Base-by-base conservation (phyloP, 345 rosid genomes). In the Citrus maxima region DNA sequence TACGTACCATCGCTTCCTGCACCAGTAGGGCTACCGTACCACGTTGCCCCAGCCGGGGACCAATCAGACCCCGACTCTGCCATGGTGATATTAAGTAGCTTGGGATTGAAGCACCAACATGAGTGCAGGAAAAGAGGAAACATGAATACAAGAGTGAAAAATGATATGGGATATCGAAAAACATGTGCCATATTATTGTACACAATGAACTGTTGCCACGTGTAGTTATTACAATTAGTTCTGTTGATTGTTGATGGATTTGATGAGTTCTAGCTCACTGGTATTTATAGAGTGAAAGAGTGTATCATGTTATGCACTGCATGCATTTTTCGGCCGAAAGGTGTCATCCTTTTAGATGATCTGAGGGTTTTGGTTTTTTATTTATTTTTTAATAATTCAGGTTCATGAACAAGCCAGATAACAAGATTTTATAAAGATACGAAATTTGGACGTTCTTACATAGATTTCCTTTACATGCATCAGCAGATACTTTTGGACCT, bases 21-120 rank as follows among this genome's bases (percentile, higher is more conserved):
- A 46, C 92, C 93, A 0, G 66, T 30, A 68, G 92, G 82, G 64
- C 80, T 79, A 10, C 97, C 93, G 14, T 88, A 92, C 94, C 92
- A 92, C 4, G 93, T 92, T 7, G 89, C 91, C 4, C 84, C 88
- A 4, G 88, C 93, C 6, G 40, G 40, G n/a, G 84, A 83, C 88
- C 88, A 89, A 35, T 51, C 82, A 10, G 73, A 73, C n/a, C 61
- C 75, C 24, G 77, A 61, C 22, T 0, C 46, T 22, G 42, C 32
- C 75, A 6, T 64, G 21, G 86, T 79, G 67, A 74, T 10, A 70
- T 85, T 84, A 77, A 85, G 74, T 14, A 61, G 81, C 37, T 83
- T 89, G 63, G 86, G 87, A 70, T 73, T 56, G 77, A 85, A 85
- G 84, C 84, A 82, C 80, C 79, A 65, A 80, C 86, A 78, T 12